These are phyloP conservation scores for Yamadazyma olivae DNA, from an alignment of 805 yeast genomes.

Conservation along the genomic window DNA sequence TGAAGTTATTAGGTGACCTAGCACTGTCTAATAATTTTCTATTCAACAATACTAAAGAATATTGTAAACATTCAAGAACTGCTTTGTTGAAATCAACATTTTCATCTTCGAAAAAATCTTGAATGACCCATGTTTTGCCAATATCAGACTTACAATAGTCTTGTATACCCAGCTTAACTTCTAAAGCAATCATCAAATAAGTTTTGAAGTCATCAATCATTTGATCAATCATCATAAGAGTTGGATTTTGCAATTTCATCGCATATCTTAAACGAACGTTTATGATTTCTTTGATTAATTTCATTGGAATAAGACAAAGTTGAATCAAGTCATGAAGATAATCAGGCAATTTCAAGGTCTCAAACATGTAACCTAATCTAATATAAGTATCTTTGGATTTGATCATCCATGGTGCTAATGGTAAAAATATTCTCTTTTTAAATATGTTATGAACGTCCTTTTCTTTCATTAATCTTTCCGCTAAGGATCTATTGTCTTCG, in stretches of 20 bases:
- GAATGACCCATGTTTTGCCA: slow-evolving; percentile 68
- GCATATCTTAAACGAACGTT: slow-evolving; percentile 75
- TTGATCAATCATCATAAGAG: slow-evolving; percentile 95
- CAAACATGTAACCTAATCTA: slow-evolving; percentile 57
- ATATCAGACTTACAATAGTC: slow-evolving; percentile 54
- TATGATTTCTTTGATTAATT: slow-evolving; percentile 75
- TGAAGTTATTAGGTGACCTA: slow-evolving; percentile 56
- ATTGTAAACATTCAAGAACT: slow-evolving; percentile 69
- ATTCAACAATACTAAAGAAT: slow-evolving; percentile 67
- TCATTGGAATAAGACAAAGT: slow-evolving; percentile 72
- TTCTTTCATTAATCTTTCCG: slow-evolving; percentile 79
- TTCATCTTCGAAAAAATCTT: slow-evolving; percentile 58
- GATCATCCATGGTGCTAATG: slow-evolving; percentile 76
- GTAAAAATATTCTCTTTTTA: slow-evolving; percentile 61
- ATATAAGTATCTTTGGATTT: slow-evolving; percentile 75
- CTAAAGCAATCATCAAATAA: slow-evolving; percentile 72
- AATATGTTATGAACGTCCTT: slow-evolving; percentile 73
- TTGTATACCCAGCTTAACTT: slow-evolving; percentile 63
- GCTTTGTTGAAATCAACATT: slow-evolving; percentile 54
- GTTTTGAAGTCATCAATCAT: slow-evolving; percentile 81
- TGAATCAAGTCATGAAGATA: slow-evolving; percentile 63
- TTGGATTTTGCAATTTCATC: slow-evolving; percentile 72
- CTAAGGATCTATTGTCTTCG: slow-evolving; percentile 66
- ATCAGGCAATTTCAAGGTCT: slow-evolving; percentile 69
- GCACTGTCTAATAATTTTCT: slow-evolving; percentile 78